Percentiles rank a stretch among this genome's conserved stretches.
phyloP scores from a whole-genome alignment of 1,284 basidiomycete genomes.

The Microbotryomycetes sp. region DNA sequence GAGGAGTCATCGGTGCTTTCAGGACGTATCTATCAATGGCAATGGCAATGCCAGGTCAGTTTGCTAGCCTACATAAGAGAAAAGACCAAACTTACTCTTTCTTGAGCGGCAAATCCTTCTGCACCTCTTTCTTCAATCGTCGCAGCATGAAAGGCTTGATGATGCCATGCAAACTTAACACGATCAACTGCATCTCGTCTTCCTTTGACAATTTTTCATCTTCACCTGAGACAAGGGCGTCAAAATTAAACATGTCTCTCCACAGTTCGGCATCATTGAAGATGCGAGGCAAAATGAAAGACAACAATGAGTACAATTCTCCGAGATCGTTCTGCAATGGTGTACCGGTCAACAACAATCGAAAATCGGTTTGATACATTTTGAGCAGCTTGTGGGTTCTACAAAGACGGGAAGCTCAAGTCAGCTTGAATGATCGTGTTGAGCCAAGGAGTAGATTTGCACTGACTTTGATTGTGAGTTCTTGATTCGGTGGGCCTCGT shows the following conservation, averaged over 20 bases:
- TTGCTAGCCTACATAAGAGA: slow-evolving; percentile 9
- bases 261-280: slow-evolving; percentile 86
- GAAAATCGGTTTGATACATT: slow-evolving; percentile 1
- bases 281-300: slow-evolving; percentile 87
- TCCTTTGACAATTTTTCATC: slow-evolving; percentile 36
- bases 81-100: slow-evolving; percentile 59
- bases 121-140: slow-evolving; percentile 85
- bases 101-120: slow-evolving; percentile 67
- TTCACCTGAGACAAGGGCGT: slow-evolving; percentile 26
- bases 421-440: slow-evolving; percentile 6
- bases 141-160: slow-evolving; percentile 93
- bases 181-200: slow-evolving; percentile 52
- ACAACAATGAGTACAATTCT: slow-evolving; percentile 90
- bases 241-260: slow-evolving; percentile 69
- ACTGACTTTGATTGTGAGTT: slow-evolving; percentile 39
- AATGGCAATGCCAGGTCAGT: neutral
- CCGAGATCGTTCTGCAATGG: slow-evolving; percentile 74
- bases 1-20: slow-evolving; percentile 76
- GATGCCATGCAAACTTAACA: slow-evolving; percentile 71
- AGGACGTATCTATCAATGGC: slow-evolving; percentile 62
- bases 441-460: neutral
- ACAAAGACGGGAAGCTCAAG: neutral
- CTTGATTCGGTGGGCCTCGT: slow-evolving; percentile 44
- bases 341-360: slow-evolving; percentile 31
- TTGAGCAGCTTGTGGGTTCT: slow-evolving; percentile 3